phyloP scores from a whole-genome alignment of 2,329 filamentous ascomycete species.

The Hypomyces rosellus region DNA sequence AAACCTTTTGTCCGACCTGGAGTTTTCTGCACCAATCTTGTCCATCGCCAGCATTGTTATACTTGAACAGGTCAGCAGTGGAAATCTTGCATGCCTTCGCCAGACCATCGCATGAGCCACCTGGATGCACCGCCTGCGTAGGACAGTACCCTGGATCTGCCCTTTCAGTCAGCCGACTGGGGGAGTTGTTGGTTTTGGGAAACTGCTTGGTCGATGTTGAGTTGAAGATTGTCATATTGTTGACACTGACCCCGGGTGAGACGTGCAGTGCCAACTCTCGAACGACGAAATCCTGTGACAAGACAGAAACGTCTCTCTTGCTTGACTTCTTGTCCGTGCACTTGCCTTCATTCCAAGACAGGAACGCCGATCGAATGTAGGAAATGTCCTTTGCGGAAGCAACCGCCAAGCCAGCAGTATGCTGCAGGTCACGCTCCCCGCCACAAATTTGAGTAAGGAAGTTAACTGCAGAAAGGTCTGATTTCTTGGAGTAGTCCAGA shows the following conservation, averaged over 20 bases:
- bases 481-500: background rate
- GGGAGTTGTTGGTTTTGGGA: background rate
- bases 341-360: constrained; percentile 1
- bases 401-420: constrained; percentile 4
- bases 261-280: background rate
- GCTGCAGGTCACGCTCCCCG: background rate
- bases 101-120: constrained; percentile 32
- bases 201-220: background rate
- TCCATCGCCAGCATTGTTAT: constrained; percentile 27
- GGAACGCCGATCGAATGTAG: constrained; percentile 3
- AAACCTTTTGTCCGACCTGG: constrained; percentile 26
- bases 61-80: constrained; percentile 29
- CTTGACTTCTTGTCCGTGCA: background rate
- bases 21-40: constrained; percentile 27
- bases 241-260: background rate
- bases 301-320: background rate
- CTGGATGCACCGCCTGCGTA: constrained; percentile 10
- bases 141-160: background rate
- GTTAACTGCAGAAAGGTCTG: background rate
- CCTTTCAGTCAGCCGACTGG: background rate
- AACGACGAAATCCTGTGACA: background rate
- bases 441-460: constrained; percentile 1
- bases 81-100: constrained; percentile 34
- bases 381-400: background rate
- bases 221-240: background rate